These are phyloP conservation scores for Fusarium incarnatum DNA, from an alignment of 2,329 filamentous ascomycete species.

Conservation along the genomic window DNA sequence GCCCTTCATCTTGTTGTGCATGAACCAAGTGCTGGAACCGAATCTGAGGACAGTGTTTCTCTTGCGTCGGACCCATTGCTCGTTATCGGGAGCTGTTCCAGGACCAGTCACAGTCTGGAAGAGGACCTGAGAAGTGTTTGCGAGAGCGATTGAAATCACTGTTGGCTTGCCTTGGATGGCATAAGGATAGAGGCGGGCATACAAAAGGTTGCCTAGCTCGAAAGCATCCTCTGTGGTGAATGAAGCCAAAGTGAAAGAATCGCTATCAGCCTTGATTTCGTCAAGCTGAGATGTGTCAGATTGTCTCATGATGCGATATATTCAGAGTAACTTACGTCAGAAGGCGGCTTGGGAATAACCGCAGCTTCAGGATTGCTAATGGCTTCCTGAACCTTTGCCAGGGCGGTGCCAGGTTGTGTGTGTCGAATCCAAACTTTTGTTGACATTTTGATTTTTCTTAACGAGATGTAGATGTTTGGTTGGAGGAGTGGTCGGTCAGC, in stretches of 20 bases:
- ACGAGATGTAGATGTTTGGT: background rate
- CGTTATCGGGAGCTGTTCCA: constrained; percentile 77
- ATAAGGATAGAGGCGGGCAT: constrained; percentile 69
- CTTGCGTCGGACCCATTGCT: constrained; percentile 78
- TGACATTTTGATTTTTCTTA: constrained; percentile 21
- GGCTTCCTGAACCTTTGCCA: constrained; percentile 41
- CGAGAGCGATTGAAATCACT: constrained; percentile 73
- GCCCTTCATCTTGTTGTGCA: constrained; percentile 74
- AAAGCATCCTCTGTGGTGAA: constrained; percentile 75
- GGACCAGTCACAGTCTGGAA: constrained; percentile 77
- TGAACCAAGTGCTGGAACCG: constrained; percentile 76
- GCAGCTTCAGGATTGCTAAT: constrained; percentile 24
- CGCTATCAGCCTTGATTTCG: constrained; percentile 51
- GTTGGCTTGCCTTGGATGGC: constrained; percentile 55
- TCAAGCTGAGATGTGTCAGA: constrained; percentile 42
- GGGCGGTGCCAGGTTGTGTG: constrained; percentile 14
- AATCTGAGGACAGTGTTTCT: constrained; percentile 77
- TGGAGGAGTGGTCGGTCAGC: background rate
- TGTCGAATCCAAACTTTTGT: constrained; percentile 33
- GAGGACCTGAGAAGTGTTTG: constrained; percentile 68
- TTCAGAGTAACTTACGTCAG: constrained; percentile 30
- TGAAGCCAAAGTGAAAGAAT: constrained; percentile 59
- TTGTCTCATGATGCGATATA: background rate
- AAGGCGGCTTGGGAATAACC: constrained; percentile 34
- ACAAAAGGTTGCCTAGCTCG: constrained; percentile 72